phyloP scores from a whole-genome alignment of 306 rosid genomes.

The Vicia villosa region DNA sequence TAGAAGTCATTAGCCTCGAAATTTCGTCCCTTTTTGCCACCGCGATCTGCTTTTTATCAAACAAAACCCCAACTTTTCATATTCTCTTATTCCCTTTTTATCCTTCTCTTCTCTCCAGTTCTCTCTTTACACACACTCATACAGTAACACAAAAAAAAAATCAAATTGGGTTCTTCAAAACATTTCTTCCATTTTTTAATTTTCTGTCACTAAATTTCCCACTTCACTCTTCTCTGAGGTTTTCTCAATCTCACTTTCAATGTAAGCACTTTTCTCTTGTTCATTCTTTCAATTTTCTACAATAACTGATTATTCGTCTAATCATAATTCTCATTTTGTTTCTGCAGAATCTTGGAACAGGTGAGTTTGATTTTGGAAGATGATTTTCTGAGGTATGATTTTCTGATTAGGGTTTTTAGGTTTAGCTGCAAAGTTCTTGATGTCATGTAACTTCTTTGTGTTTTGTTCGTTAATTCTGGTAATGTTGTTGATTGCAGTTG shows the following conservation, averaged over 20 bases:
- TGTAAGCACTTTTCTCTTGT: constrained; percentile 46
- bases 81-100: constrained; percentile 2
- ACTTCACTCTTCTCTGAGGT: constrained; percentile 11
- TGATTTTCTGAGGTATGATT: constrained; percentile 2
- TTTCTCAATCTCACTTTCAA: constrained; percentile 18
- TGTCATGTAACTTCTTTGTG: background rate
- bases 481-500: constrained; percentile 27
- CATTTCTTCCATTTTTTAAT: constrained; percentile 38
- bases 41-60: constrained; percentile 10
- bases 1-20: background rate
- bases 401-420: constrained; percentile 31
- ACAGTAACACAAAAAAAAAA: background rate
- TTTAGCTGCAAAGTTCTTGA: constrained; percentile 7
- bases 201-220: constrained; percentile 26
- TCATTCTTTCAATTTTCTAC: constrained; percentile 24
- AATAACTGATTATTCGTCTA: background rate
- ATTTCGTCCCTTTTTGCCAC: background rate
- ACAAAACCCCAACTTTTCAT: background rate
- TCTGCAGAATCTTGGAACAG: constrained; percentile 10
- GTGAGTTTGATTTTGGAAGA: constrained; percentile 2
- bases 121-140: background rate
- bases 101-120: background rate
- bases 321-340: background rate
- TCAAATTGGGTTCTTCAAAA: constrained; percentile 25
- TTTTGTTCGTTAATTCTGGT: constrained; percentile 2